A percentile compares a stretch with the other conserved stretches of the same genome.
These are phyloP conservation scores for Adiantum capillusveneris DNA, from an alignment of 75 land plant species.

Conservation along the genomic window DNA sequence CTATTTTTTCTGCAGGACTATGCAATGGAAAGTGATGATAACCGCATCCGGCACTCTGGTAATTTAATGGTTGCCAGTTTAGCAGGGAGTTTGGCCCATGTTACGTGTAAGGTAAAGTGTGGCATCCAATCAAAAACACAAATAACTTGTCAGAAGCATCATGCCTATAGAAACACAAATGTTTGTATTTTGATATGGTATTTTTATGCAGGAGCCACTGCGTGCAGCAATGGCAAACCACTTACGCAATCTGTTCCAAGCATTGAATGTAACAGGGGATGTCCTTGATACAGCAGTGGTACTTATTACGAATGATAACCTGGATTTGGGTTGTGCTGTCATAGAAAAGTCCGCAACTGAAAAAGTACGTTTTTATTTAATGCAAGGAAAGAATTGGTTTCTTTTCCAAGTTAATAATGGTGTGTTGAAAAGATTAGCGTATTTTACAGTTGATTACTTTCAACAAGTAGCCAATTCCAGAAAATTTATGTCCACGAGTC, in stretches of 20 bases:
- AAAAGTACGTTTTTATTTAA: conserved; percentile 45
- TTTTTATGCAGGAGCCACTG: conserved; percentile 67
- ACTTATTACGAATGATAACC: conserved; percentile 82
- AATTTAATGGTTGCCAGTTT: conserved; percentile 91
- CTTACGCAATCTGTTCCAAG: conserved; percentile 52
- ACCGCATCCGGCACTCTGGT: conserved; percentile 63
- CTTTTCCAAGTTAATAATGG: not conserved
- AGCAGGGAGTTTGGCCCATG: conserved; percentile 98
- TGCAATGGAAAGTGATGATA: conserved; percentile 93
- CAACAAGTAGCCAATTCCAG: no score
- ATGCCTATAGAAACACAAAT: not conserved
- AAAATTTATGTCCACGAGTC: no score
- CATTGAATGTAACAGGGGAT: conserved; percentile 35
- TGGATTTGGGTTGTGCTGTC: conserved; percentile 90
- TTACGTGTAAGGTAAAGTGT: conserved; percentile 88
- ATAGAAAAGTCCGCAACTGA: conserved; percentile 93
- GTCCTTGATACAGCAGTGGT: conserved; percentile 71
- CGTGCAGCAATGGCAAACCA: conserved; percentile 73
- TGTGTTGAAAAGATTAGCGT: not conserved
- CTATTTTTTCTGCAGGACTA: conserved; percentile 51
- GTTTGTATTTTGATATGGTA: conserved; percentile 4
- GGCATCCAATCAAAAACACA: not conserved
- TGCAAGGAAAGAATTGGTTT: no score
- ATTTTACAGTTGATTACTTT: no score
- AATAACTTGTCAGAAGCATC: not conserved